A percentile compares a stretch with the other conserved stretches of the same genome.
Evolutionary conservation across 1,284 basidiomycete species (phyloP).

Genomic region (Polyporus tsugae): DNA sequence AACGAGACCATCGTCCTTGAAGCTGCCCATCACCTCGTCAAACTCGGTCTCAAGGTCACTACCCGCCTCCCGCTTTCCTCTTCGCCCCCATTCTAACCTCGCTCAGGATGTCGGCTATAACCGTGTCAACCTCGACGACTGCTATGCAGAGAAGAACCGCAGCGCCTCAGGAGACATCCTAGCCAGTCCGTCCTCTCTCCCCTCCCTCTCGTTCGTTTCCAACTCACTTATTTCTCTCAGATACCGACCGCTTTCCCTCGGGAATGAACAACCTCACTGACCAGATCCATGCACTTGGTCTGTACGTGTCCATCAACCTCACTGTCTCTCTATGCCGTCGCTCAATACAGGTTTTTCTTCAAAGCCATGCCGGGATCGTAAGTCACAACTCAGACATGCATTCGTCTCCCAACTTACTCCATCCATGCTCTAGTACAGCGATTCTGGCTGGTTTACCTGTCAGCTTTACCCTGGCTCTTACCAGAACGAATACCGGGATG

Average conservation of each 20-base stretch:
- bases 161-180: constrained; percentile 43
- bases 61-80: not conserved
- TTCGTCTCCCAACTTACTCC: too few relatives aligned
- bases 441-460: constrained; percentile 63
- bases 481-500: constrained; percentile 55
- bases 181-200: constrained; percentile 36
- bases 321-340: not conserved
- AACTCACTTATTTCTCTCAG: constrained; percentile 29
- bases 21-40: constrained; percentile 45
- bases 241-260: constrained; percentile 46
- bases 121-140: constrained; percentile 51
- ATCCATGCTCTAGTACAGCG: constrained; percentile 49
- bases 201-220: not conserved
- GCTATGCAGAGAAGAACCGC: constrained; percentile 48
- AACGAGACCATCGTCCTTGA: constrained; percentile 46
- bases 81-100: not conserved
- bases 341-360: not conserved
- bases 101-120: constrained; percentile 45
- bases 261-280: constrained; percentile 57
- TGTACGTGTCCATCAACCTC: constrained; percentile 45
- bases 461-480: constrained; percentile 60
- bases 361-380: constrained; percentile 46
- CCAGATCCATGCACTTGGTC: constrained; percentile 53
- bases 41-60: constrained; percentile 42
- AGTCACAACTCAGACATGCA: not conserved